Conservation (phyloP, 805 yeast genomes). For the Pichia ethanolica region DNA sequence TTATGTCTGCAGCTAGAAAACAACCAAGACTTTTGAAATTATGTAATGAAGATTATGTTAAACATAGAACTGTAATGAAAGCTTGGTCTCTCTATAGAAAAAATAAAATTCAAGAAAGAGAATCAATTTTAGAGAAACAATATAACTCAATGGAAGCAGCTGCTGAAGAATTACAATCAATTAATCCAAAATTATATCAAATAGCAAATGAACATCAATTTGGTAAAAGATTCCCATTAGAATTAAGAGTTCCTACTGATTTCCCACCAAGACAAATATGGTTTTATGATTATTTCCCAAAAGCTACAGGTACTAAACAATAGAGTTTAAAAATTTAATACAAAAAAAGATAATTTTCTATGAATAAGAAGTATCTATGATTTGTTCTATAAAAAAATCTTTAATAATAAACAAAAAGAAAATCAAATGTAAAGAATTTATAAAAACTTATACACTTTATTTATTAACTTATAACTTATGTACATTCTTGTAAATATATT, state of each 20-base stretch:
- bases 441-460: too few species aligned
- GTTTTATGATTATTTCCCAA: slow-evolving; percentile 48
- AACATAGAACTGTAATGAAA: slow-evolving; percentile 72
- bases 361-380: too few species aligned
- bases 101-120: slow-evolving; percentile 38
- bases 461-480: background rate
- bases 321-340: background rate
- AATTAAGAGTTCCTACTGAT: slow-evolving; percentile 81
- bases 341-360: too few species aligned
- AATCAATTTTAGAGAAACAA: slow-evolving; percentile 47
- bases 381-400: too few species aligned
- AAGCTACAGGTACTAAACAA: slow-evolving; percentile 11
- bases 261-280: slow-evolving; percentile 79
- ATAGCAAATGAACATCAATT: slow-evolving; percentile 53
- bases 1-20: slow-evolving; percentile 78
- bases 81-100: slow-evolving; percentile 72
- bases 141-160: slow-evolving; percentile 61
- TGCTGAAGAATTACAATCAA: slow-evolving; percentile 54
- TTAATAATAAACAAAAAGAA: too few species aligned
- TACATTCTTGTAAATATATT: background rate
- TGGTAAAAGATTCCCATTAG: slow-evolving; percentile 67
- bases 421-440: too few species aligned
- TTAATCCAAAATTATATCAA: slow-evolving; percentile 49
- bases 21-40: slow-evolving; percentile 77
- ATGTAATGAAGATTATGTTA: slow-evolving; percentile 71